Evolutionary conservation across 371 early-diverging fungal species (phyloP), one percentile per base, ranked within the genome.

Genomic region (Thermomucor indicae-seudaticae): DNA sequence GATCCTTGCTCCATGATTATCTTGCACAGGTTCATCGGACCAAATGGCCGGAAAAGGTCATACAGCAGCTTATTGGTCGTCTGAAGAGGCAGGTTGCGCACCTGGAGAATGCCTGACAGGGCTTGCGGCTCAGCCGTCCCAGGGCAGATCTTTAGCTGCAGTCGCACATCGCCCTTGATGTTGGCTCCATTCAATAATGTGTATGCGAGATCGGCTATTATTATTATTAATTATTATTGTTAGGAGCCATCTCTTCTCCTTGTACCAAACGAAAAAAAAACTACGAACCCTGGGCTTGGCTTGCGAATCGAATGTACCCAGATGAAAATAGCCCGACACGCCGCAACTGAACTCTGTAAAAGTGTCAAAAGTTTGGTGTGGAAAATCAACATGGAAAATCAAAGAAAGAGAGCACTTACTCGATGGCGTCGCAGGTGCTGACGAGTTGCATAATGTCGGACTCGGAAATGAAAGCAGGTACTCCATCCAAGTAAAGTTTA

Each of bases 11-110:
- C 70, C 27, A 65, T 43, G 29, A 67, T 53, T 17, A 63, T 55
- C 39, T 69, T 74, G 46, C 67, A 66, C 19, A 63, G 58, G 39
- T 53, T 64, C 61, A 78, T 67, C 30, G 78, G 72, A 32, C 78
- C 78, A 63, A 57, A 78, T 4, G 64, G 63, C 37, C 75, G 64
- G 47, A 78, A 78, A 5, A 66, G 41, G 27, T 70, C 58, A 48
- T 70, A 72, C n/a, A 78, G 47, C 11, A 32, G 23, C 19, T 51
- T 47, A 41, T 70, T 68, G 40, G 58, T 65, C n/a, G 58, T 65
- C 28, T 57, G 45, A 7, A 28, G 32, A n/a, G 70, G 63, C 27
- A 78, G 49, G 30, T 69, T 60, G 47, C 56, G 60, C 30, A 75
- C 62, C 23, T 70, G 65, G 28, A 73, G 51, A 23, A 72, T 68